Percentiles rank a stretch among this genome's conserved stretches.
Conservation (phyloP, 805 yeast species). For the Kodamaea laetipori region DNA sequence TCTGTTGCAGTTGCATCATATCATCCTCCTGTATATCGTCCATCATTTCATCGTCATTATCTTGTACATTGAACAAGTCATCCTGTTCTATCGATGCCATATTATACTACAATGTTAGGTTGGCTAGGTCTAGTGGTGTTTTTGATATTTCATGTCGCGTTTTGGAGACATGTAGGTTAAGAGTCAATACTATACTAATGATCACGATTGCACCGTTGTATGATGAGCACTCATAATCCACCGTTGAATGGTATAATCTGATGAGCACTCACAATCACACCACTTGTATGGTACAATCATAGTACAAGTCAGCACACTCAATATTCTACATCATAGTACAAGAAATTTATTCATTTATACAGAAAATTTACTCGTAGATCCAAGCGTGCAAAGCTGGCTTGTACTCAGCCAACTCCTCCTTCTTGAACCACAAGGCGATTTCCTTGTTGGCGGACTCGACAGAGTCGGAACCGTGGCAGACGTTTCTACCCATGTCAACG, state of each 20-base stretch:
- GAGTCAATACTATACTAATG: no score
- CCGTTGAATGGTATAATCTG: no score
- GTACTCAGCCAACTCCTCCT: conserved; percentile 93
- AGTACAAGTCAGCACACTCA: no score
- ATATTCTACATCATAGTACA: no score
- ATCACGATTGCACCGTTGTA: no score
- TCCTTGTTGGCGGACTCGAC: conserved; percentile 97
- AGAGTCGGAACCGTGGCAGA: conserved; percentile 98
- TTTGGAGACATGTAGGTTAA: no score
- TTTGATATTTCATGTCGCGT: background rate
- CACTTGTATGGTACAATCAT: no score
- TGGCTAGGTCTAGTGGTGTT: background rate
- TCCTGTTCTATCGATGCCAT: conserved; percentile 21
- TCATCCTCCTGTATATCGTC: conserved; percentile 19
- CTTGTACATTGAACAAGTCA: conserved; percentile 25
- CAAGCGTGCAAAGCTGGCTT: conserved; percentile 80
- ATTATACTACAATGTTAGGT: background rate
- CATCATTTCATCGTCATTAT: conserved; percentile 20
- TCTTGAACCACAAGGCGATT: conserved; percentile 96
- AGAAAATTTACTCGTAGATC: conserved; percentile 85
- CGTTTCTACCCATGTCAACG: conserved; percentile 98
- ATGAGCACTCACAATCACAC: no score
- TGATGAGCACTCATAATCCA: no score
- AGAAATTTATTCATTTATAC: conserved; percentile 2
- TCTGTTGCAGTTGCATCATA: conserved; percentile 15